phyloP scores from a whole-genome alignment of 176 grass and related monocot species.

The Dendrocalamus sinicus region DNA sequence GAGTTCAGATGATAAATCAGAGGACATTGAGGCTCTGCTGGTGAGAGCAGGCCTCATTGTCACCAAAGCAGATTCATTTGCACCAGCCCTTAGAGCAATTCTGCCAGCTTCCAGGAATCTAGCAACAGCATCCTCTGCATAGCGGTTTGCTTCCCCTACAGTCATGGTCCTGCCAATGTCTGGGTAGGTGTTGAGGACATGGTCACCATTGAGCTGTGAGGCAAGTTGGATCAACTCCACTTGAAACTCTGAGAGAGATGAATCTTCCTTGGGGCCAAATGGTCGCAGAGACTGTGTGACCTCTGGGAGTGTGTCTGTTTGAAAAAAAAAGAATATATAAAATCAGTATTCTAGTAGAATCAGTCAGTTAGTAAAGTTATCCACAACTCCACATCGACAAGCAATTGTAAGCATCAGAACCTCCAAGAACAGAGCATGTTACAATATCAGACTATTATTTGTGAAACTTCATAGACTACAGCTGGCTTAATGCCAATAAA shows the following conservation, averaged over 20 bases:
- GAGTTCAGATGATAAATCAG: conserved; percentile 64
- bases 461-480: neutral
- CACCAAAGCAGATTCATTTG: conserved; percentile 88
- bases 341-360: conserved; percentile 4
- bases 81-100: conserved; percentile 80
- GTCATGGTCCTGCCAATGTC: conserved; percentile 94
- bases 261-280: conserved; percentile 84
- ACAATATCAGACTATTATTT: neutral
- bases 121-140: conserved; percentile 92
- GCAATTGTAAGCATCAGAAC: neutral
- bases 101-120: conserved; percentile 95
- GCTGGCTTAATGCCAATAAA: conserved; percentile 9
- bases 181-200: conserved; percentile 94
- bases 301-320: conserved; percentile 92
- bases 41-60: conserved; percentile 96
- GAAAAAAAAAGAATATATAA: neutral
- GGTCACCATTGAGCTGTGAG: conserved; percentile 90
- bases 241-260: conserved; percentile 86
- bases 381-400: neutral
- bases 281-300: conserved; percentile 79
- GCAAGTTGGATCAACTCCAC: conserved; percentile 98
- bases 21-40: conserved; percentile 61
- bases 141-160: conserved; percentile 79
- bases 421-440: neutral
- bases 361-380: neutral